phyloP scores from a whole-genome alignment of 2,329 filamentous ascomycete species.

The Tolypocladium nubicola region DNA sequence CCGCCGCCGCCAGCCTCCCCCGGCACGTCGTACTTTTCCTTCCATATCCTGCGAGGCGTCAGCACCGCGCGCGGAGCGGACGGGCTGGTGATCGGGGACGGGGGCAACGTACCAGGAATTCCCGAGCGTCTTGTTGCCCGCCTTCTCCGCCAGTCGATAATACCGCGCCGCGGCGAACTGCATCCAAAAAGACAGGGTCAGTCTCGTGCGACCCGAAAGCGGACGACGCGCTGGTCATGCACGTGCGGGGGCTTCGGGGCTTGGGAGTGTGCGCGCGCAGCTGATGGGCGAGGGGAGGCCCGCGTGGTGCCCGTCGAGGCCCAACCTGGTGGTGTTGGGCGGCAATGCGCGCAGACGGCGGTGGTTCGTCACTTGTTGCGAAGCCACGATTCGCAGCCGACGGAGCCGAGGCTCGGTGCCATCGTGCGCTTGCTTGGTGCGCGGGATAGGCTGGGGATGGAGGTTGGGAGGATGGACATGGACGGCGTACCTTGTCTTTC shows the following conservation, averaged over 20 bases:
- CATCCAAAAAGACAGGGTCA: slow-evolving; percentile 21
- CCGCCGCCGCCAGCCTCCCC: slow-evolving; percentile 20
- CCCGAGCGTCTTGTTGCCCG: slow-evolving; percentile 80
- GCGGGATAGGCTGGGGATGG: neutral
- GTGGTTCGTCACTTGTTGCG: neutral
- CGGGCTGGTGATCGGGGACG: too few species aligned
- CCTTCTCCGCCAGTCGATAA: slow-evolving; percentile 81
- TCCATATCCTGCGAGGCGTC: slow-evolving; percentile 70
- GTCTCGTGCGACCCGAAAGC: slow-evolving; percentile 32
- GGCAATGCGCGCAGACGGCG: neutral
- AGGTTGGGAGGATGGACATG: neutral
- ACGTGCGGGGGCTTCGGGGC: neutral
- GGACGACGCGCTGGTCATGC: neutral
- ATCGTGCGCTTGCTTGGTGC: neutral
- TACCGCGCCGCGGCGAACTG: slow-evolving; percentile 79
- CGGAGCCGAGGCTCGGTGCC: neutral
- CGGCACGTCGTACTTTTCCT: slow-evolving; percentile 74
- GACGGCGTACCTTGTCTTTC: slow-evolving; percentile 84
- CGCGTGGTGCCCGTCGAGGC: neutral
- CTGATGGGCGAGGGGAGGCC: neutral
- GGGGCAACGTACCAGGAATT: slow-evolving; percentile 74
- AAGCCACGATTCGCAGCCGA: neutral
- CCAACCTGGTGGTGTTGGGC: neutral
- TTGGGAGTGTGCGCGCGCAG: neutral
- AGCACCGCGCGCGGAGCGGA: neutral